Evolutionary conservation across 23 red algal species (phyloP), one percentile per base, ranked within the genome.

Genomic region (Gracilaria domingensis): DNA sequence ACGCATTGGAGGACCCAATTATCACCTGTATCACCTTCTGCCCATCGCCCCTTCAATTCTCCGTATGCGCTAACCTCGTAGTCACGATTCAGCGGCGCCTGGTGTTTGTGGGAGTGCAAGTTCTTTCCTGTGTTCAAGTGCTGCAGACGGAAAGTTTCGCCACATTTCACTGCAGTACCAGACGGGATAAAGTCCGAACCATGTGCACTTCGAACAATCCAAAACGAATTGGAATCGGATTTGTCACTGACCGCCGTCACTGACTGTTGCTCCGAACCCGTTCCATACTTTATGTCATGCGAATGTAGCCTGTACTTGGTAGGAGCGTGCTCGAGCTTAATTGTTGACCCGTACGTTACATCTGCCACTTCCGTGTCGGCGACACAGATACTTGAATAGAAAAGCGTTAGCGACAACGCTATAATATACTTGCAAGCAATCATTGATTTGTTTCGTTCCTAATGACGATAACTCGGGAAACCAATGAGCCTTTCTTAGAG

Each of bases 241-340:
- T 36, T 79, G 48, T 92, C 71, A 30, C 55, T 62, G 36, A 91
- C 80, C 0, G 79, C 93, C 23, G 97, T 96, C 39, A 96, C 94
- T 23, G 91, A 93, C 75, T 99, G 94, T 79, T 99, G 94, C 50
- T 72, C 56, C 23, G 94, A 96, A 57, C 97, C 97, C 9, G 97
- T 88, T 35, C 94, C 97, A 74, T 99, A 99, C 29, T 89, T 51
- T 39, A 99, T 79, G 73, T 96, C 94, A 21, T 96, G 94, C 0
- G 97, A 99, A 51, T 96, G 86, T 12, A 99, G 91, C n/a, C 97
- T 79, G 32, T 86, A 75, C n/a, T 84, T 90, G 12, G 90, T 94
- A 7, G 88, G 28, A 48, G 85, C 81, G 89, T 99, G 97, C 88
- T 84, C 91, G 11, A 99, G 94, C 65, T 99, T 99, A 36, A 99